Base-by-base conservation (phyloP, 352 stramenopile genomes). In the Phytophthora crassamura region DNA sequence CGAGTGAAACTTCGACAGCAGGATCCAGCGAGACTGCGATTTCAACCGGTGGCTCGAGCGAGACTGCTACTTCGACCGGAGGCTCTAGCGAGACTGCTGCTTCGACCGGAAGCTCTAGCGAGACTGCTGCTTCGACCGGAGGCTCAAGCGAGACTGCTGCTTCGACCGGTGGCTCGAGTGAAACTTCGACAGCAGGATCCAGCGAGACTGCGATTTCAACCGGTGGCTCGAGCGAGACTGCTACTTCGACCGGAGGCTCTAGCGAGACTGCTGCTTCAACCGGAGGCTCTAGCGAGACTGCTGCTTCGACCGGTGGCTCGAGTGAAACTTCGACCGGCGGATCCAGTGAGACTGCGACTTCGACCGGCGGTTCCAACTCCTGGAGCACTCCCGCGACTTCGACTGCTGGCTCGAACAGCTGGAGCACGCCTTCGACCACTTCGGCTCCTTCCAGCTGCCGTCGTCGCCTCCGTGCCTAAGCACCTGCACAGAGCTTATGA, bases 401-500 rank as follows among this genome's bases (percentile, higher is more conserved):
- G 5, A 40, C 51, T 0, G 51, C 47, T 2, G 63, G 63, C 7
- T 70, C 63, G 0, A 63, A 66, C 53, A 64, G 34, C n/a, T 61
- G 47, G 63, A 66, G 47, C 41, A 66, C 62, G 7, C 62, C 62
- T 18, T 52, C 60, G 22, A 69, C 61, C n/a, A 55, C 62, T 20
- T 63, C 64, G n/a, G 39, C 43, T 7, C 56, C 56, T n/a, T 59
- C 46, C 6, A 67, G 49, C 49, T 67, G 64, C 43, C 57, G 64
- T 18, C 64, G 64, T 18, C 64, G 64, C 54, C 64, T 72, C 22
- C 64, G 64, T 40, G 64, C 64, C 15, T 72, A 67, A 72, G 33
- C n/a, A 50, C 11, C 22, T 57, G 49, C 36, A 45, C 47, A 65
- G 34, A 46, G 34, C 11, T 39, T 52, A 22, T 20, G 34, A 41